A percentile compares a stretch with the other conserved stretches of the same genome.
Conservation (phyloP, 2,329 filamentous ascomycete genomes). For the Neurospora crassa region DNA sequence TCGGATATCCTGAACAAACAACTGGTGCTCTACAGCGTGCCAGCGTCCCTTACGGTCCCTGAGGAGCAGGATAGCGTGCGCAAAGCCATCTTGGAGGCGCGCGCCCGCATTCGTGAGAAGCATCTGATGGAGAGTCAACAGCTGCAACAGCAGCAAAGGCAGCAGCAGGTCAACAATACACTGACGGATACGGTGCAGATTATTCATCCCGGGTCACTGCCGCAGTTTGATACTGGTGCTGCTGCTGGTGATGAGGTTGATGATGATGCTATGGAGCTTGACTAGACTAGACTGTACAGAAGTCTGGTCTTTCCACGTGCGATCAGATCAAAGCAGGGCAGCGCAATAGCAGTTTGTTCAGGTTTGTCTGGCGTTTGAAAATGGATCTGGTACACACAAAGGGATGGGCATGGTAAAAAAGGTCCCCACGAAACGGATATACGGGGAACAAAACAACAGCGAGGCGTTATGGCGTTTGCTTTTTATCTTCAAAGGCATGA, state of each 20-base stretch:
- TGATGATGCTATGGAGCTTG: slow-evolving; percentile 18
- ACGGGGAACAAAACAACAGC: not conserved
- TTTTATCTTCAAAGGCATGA: not conserved
- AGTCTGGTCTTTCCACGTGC: not conserved
- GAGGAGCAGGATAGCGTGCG: slow-evolving; percentile 68
- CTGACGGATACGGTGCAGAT: not conserved
- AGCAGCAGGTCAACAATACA: slow-evolving; percentile 3
- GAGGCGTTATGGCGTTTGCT: not conserved
- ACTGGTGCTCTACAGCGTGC: slow-evolving; percentile 78
- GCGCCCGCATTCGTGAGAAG: slow-evolving; percentile 54
- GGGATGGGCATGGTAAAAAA: not conserved
- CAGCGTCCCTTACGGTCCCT: slow-evolving; percentile 65
- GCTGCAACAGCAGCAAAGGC: slow-evolving; percentile 9
- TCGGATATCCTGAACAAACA: slow-evolving; percentile 50
- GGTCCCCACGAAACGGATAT: not conserved
- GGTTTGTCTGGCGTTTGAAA: not conserved
- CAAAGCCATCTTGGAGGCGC: slow-evolving; percentile 73
- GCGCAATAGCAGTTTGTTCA: not conserved
- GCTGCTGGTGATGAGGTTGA: slow-evolving; percentile 7
- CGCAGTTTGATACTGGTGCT: slow-evolving; percentile 1
- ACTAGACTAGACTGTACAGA: slow-evolving; percentile 6
- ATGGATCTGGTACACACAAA: not conserved
- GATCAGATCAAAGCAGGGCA: not conserved
- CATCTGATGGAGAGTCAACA: slow-evolving; percentile 34
- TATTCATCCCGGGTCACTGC: not conserved